Conservation (phyloP, 108 stramenopile genomes). For the Fragilariopsis cylindrus region DNA sequence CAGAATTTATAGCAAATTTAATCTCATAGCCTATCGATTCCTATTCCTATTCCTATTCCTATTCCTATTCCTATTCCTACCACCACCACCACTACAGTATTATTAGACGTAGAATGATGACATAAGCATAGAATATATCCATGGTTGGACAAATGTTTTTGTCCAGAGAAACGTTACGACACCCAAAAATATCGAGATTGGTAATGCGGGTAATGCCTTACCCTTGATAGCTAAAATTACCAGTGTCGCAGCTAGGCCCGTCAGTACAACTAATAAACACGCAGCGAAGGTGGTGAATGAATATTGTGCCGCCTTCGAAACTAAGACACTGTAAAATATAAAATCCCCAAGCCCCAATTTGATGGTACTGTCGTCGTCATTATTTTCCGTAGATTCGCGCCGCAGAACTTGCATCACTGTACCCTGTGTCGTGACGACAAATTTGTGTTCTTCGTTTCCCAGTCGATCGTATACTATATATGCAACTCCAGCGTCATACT, state of each 20-base stretch:
- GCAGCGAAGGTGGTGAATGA: conserved; percentile 91
- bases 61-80: no score
- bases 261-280: conserved; percentile 82
- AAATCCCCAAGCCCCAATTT: conserved; percentile 82
- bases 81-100: no score
- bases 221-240: conserved; percentile 84
- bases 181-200: conserved; percentile 88
- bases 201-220: conserved; percentile 91
- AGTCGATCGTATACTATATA: conserved; percentile 56
- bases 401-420: conserved; percentile 33
- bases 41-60: no score
- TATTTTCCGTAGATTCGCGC: conserved; percentile 16
- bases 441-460: conserved; percentile 53
- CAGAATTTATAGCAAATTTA: no score
- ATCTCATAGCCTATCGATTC: no score
- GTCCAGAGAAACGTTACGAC: conserved; percentile 80
- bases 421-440: conserved; percentile 61
- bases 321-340: conserved; percentile 95
- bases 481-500: conserved; percentile 18
- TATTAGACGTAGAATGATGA: conserved; percentile 61
- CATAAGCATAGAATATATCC: conserved; percentile 51
- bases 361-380: conserved; percentile 22
- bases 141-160: conserved; percentile 65
- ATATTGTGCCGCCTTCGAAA: conserved; percentile 88
- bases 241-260: conserved; percentile 85